Conservation (phyloP, 2,329 filamentous ascomycete genomes). For the Drechslerella dactyloides region DNA sequence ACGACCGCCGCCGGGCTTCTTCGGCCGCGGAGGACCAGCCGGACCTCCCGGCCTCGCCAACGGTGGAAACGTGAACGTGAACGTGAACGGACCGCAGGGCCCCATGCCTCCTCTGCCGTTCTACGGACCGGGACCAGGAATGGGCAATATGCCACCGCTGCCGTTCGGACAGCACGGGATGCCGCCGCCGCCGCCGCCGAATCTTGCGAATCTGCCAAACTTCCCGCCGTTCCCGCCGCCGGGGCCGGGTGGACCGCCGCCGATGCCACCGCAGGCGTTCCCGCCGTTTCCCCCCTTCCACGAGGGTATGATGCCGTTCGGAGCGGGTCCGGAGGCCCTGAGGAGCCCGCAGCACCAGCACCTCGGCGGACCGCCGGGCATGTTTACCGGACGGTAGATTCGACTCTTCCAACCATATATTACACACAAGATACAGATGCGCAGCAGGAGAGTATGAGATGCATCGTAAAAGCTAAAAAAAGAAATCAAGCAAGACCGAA, state of each 20-base stretch:
- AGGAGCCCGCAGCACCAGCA: slow-evolving; percentile 47
- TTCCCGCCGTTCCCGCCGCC: slow-evolving; percentile 38
- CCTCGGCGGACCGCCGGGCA: slow-evolving; percentile 41
- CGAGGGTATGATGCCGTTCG: slow-evolving; percentile 45
- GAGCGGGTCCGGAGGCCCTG: slow-evolving; percentile 36
- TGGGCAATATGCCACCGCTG: slow-evolving; percentile 44
- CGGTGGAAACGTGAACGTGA: slow-evolving; percentile 43
- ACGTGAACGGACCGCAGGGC: slow-evolving; percentile 39
- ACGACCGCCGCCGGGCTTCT: slow-evolving; percentile 46
- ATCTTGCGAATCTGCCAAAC: slow-evolving; percentile 40
- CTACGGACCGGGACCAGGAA: slow-evolving; percentile 37
- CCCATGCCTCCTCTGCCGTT: slow-evolving; percentile 49
- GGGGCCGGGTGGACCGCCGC: slow-evolving; percentile 27
- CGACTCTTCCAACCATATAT: too few relatives aligned
- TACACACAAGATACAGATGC: too few relatives aligned
- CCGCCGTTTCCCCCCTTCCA: slow-evolving; percentile 47
- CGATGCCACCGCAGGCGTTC: slow-evolving; percentile 32
- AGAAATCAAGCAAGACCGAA: too few relatives aligned
- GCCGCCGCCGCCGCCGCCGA: slow-evolving; percentile 47
- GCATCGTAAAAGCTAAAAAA: too few relatives aligned
- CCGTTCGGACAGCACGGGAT: slow-evolving; percentile 48
- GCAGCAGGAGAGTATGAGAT: too few relatives aligned
- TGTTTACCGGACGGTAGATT: slow-evolving; percentile 43
- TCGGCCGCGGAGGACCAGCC: slow-evolving; percentile 31
- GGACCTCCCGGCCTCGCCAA: slow-evolving; percentile 43